These are phyloP conservation scores for Starmerella roubikii DNA, from an alignment of 805 yeast species.

Conservation along the genomic window DNA sequence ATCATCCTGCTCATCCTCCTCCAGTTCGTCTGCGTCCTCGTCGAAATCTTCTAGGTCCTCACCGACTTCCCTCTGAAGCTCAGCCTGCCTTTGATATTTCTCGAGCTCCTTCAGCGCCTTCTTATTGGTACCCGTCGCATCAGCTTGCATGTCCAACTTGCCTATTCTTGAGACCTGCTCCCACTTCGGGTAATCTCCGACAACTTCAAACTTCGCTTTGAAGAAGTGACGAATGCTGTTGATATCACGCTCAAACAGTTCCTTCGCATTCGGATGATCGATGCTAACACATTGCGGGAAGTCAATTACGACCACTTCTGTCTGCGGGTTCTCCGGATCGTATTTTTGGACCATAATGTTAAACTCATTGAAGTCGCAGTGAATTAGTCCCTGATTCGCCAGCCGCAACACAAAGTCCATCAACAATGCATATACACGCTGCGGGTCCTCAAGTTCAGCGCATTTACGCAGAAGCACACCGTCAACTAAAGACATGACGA, in stretches of 20 bases:
- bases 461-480: conserved; percentile 87
- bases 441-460: conserved; percentile 53
- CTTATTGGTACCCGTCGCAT: conserved; percentile 67
- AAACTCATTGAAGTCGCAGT: conserved; percentile 95
- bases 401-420: conserved; percentile 77
- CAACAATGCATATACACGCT: conserved; percentile 63
- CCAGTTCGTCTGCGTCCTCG: conserved; percentile 28
- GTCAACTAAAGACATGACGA: conserved; percentile 77
- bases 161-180: conserved; percentile 55
- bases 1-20: conserved; percentile 25
- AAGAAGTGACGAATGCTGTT: conserved; percentile 79
- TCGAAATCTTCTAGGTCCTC: conserved; percentile 25
- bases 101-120: conserved; percentile 56
- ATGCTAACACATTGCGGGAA: conserved; percentile 97
- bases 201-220: conserved; percentile 59
- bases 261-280: conserved; percentile 77
- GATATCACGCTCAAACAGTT: conserved; percentile 83
- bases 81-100: conserved; percentile 42
- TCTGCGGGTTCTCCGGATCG: conserved; percentile 31
- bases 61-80: conserved; percentile 25
- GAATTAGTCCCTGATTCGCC: conserved; percentile 82
- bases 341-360: conserved; percentile 70
- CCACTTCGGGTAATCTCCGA: conserved; percentile 79
- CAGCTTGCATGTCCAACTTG: conserved; percentile 69
- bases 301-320: conserved; percentile 82